phyloP scores from a whole-genome alignment of 2,329 filamentous ascomycete species.

The Penicillium hordei region DNA sequence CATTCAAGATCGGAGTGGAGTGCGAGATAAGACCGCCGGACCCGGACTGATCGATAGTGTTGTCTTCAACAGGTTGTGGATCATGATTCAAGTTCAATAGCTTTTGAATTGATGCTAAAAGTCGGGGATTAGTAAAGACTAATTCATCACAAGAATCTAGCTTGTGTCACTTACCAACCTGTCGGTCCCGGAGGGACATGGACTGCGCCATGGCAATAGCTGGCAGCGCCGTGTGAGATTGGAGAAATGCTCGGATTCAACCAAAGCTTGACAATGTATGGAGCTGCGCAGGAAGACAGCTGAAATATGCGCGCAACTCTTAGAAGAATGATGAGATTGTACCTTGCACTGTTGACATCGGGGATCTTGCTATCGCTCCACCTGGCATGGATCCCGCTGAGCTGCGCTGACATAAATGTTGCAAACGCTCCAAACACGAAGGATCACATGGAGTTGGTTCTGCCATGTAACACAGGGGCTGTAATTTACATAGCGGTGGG shows the following conservation, averaged over 20 bases:
- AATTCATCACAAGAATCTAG: constrained; percentile 1
- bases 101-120: constrained; percentile 82
- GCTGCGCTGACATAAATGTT: constrained; percentile 29
- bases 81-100: constrained; percentile 92
- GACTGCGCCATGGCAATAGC: constrained; percentile 53
- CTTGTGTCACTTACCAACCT: constrained; percentile 60
- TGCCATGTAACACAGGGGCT: constrained; percentile 6
- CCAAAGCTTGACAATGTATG: constrained; percentile 25
- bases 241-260: constrained; percentile 10
- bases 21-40: constrained; percentile 64
- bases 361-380: constrained; percentile 25
- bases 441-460: constrained; percentile 19
- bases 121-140: constrained; percentile 11
- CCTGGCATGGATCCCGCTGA: constrained; percentile 29
- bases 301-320: constrained; percentile 1
- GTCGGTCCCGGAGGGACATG: constrained; percentile 66
- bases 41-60: constrained; percentile 60
- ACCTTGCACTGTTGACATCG: constrained; percentile 17
- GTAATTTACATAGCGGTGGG: constrained; percentile 5
- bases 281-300: background rate
- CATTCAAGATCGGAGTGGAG: constrained; percentile 76
- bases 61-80: constrained; percentile 53
- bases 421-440: constrained; percentile 24
- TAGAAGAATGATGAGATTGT: constrained; percentile 1
- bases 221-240: constrained; percentile 17